Evolutionary conservation across 1,284 basidiomycete genomes (phyloP).

Genomic region (Marasmius sp.): DNA sequence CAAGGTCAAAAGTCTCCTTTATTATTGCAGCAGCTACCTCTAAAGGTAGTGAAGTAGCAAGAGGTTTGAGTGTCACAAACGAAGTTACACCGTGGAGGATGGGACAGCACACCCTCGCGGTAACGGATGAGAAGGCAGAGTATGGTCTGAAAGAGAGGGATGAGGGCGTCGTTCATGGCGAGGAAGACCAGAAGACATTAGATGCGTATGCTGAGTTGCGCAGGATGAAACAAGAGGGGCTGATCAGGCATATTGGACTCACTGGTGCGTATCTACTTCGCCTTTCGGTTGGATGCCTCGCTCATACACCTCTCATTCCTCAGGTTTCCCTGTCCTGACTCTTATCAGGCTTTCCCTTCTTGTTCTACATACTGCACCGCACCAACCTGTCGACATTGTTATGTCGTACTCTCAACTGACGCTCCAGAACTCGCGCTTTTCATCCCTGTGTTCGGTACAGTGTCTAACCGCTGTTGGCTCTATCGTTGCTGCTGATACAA

Average conservation of each 20-base stretch:
- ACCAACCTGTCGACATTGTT: conserved; percentile 74
- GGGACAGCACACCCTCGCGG: conserved; percentile 58
- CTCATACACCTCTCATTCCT: neutral
- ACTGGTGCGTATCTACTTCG: conserved; percentile 52
- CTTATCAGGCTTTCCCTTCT: conserved; percentile 84
- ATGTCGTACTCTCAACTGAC: conserved; percentile 88
- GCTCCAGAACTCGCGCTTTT: conserved; percentile 81
- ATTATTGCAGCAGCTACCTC: too few relatives aligned
- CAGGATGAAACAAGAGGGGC: conserved; percentile 76
- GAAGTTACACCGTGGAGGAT: conserved; percentile 46
- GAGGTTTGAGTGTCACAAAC: conserved; percentile 68
- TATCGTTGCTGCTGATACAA: neutral
- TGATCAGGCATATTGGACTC: conserved; percentile 82
- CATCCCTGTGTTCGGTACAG: conserved; percentile 86
- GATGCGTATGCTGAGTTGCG: conserved; percentile 73
- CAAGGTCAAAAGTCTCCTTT: too few relatives aligned
- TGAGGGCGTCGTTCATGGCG: conserved; percentile 62
- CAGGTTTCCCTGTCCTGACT: conserved; percentile 88
- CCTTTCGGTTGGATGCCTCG: neutral
- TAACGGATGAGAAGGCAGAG: conserved; percentile 47
- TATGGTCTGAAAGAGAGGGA: conserved; percentile 66
- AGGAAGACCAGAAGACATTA: conserved; percentile 81
- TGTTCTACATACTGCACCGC: conserved; percentile 62
- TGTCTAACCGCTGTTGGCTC: neutral
- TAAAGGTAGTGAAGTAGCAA: too few relatives aligned